phyloP scores from a whole-genome alignment of 1,139 yeast species.

The Blastobotrys capitulatus region DNA sequence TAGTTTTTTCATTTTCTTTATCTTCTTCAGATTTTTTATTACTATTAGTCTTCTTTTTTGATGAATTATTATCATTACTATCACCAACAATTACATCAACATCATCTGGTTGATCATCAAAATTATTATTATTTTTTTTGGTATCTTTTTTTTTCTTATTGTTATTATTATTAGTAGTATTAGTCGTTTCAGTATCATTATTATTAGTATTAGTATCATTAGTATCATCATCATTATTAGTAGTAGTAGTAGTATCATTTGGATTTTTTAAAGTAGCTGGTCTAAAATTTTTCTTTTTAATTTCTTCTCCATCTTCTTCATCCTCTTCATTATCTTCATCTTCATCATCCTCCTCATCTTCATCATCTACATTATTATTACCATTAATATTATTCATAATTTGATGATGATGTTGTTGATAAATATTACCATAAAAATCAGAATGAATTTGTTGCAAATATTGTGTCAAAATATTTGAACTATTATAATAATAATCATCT shows the following conservation, averaged over 20 bases:
- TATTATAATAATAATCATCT: conserved; percentile 25
- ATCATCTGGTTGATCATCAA: conserved; percentile 1
- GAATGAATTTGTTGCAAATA: conserved; percentile 61
- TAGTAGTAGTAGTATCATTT: background rate
- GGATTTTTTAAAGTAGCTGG: background rate
- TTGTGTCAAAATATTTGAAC: conserved; percentile 74
- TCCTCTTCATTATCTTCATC: conserved; percentile 1
- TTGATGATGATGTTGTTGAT: conserved; percentile 3
- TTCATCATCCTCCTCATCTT: background rate
- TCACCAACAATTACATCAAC: conserved; percentile 2
- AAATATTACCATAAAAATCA: conserved; percentile 4
- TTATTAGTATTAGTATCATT: background rate
- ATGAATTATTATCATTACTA: background rate
- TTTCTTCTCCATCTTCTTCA: conserved; percentile 1
- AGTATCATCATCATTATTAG: background rate
- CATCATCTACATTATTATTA: background rate
- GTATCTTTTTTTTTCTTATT: background rate
- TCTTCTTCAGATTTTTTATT: background rate
- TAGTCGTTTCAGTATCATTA: background rate
- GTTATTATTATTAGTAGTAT: background rate
- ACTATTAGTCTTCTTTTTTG: background rate
- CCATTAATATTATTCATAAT: background rate
- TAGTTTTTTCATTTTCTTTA: background rate
- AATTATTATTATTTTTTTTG: background rate
- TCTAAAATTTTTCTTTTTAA: background rate